Base-by-base conservation (phyloP, 2,329 filamentous ascomycete genomes). In the Cladosporium velox region DNA sequence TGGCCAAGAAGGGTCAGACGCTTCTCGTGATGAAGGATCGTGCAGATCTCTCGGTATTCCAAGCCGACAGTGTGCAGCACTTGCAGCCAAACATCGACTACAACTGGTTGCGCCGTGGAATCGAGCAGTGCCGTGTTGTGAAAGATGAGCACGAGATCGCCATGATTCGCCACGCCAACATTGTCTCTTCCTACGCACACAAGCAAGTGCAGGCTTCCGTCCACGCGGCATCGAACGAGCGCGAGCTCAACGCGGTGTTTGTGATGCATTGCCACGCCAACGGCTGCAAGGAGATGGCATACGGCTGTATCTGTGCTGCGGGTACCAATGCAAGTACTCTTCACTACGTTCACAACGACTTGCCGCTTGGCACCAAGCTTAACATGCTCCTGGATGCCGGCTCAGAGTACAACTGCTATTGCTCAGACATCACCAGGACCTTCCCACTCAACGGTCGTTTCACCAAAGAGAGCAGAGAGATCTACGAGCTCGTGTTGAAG, bases 301-400 rank as follows among this genome's bases (percentile, higher is more conserved):
- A 98, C 79, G 87, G 91, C 70, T 89, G 90, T 67, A 97, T 98
- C 73, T 88, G 95, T 21, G 94, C 92, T 0, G 87, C 87, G 38
- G 94, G 94, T 12, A 85, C 88, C 5, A 89, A 91, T 18, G 93
- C 91, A 0, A 91, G 93, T 5, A 95, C 92, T 1, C 84, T 97
- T 38, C 94, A 97, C 80, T 97, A 97, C 73, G 87, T 92, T 28
- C 87, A 90, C 74, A 96, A 96, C 77, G 84, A 93, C 70, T 84
- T 89, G 73, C 84, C 88, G 0, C 80, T 94, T 41, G 79, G 80
- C 0, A 87, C 87, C 52, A 93, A 94, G 79, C 86, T 91, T 64
- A 90, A 96, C 72, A 79, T 97, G 62, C 85, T 97, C 66, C 81
- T 97, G 24, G 94, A 98, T 75, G 93, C 92, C 3, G 94, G 92